Evolutionary conservation across 2,329 filamentous ascomycete genomes (phyloP), one percentile per base, ranked within the genome.

Genomic region (Pleoardoris graminearum): DNA sequence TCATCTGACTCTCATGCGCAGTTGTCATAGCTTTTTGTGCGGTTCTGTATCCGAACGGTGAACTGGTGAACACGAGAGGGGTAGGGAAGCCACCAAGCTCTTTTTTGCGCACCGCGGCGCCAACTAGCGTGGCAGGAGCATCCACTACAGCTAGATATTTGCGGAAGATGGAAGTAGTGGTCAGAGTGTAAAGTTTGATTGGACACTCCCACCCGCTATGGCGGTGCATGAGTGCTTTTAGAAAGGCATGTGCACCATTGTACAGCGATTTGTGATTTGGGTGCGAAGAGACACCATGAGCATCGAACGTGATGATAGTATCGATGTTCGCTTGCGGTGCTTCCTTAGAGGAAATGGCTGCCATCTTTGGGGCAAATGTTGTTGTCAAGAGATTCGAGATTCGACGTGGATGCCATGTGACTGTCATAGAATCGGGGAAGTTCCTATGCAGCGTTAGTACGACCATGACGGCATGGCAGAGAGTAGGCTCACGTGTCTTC

Each of bases 1-100:
- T 85, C 94, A 99, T 99, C 81, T 99, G 94, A 73, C 91, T 97
- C 76, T 85, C 80, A 77, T 99, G 94, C 23, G 90, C 93, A 49
- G 82, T 81, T 1, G 89, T 91, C 94, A 99, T 99, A 27, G 94
- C 92, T 49, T 78, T 81, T 77, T 92, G 88, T 7, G 90, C 93
- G 25, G 80, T 82, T 58, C 86, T 79, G 58, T 87, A 84, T 50
- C 81, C 80, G 4, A 75, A 69, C 14, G 91, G 79, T 7, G 83
- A 82, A 73, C 83, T 95, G 55, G 93, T 79, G 66, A 88, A 91
- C 30, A 96, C 70, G 47, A 96, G 73, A 1, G 81, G 76, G 29
- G 76, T 75, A 1, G 82, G 81, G 42, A 69, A 80, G 2, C 70
- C 75, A 0, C 86, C 84, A 48, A 81, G 80, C 33, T 83, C 80